Conservation (phyloP, 1,284 basidiomycete species). For the Apiotrichum porosum region DNA sequence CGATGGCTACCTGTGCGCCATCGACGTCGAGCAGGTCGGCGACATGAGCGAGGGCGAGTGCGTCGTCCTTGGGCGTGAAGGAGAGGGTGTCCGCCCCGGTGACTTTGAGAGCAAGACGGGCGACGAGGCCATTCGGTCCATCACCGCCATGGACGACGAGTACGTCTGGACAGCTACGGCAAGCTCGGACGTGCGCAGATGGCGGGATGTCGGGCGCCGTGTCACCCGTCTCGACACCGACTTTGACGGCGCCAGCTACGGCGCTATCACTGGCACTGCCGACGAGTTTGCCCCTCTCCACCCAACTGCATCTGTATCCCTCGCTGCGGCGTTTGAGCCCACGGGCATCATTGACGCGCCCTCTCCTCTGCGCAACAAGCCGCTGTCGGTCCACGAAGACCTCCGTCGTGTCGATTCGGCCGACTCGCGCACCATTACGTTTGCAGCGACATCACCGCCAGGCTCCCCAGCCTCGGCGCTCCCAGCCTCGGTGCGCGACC, state of each 20-base stretch:
- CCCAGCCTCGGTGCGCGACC: slow-evolving; percentile 20
- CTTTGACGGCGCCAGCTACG: slow-evolving; percentile 32
- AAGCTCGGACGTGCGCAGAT: slow-evolving; percentile 71
- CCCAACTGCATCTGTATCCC: too few species aligned
- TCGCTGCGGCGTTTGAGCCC: slow-evolving; percentile 23
- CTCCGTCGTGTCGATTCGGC: slow-evolving; percentile 26
- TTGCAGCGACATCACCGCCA: slow-evolving; percentile 17
- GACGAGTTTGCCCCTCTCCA: slow-evolving; percentile 6
- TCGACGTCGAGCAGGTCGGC: slow-evolving; percentile 75
- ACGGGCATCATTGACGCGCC: slow-evolving; percentile 15
- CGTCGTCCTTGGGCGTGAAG: slow-evolving; percentile 71
- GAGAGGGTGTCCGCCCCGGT: slow-evolving; percentile 21
- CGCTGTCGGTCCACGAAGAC: slow-evolving; percentile 18
- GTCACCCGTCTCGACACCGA: slow-evolving; percentile 58
- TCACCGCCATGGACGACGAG: slow-evolving; percentile 77
- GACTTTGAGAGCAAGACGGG: slow-evolving; percentile 47
- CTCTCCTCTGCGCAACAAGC: slow-evolving; percentile 20
- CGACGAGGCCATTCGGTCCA: slow-evolving; percentile 72
- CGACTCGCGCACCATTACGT: slow-evolving; percentile 37
- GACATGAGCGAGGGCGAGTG: slow-evolving; percentile 87
- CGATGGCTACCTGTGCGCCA: slow-evolving; percentile 79
- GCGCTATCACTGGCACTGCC: not conserved
- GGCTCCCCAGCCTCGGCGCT: slow-evolving; percentile 11
- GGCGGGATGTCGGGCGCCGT: slow-evolving; percentile 58
- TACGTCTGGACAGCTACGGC: slow-evolving; percentile 88